Evolutionary conservation across 345 rosid genomes (phyloP).

Genomic region (Turnera subulata): DNA sequence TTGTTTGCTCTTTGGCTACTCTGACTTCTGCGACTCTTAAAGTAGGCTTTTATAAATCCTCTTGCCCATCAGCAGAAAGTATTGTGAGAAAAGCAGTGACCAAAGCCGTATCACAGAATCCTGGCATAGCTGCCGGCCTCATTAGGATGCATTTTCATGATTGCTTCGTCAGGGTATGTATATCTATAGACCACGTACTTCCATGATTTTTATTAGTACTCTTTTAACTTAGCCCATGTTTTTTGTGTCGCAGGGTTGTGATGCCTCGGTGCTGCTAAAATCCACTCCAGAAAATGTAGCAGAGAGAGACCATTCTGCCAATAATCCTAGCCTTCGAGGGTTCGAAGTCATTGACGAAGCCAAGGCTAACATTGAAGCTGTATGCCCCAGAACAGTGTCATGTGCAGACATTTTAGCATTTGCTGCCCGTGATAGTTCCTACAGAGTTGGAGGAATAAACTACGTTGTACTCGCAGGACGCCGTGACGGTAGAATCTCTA

Average conservation of each 20-base stretch:
- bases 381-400: slow-evolving; percentile 11
- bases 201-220: no score
- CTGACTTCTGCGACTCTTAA: slow-evolving; percentile 8
- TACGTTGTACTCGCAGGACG: slow-evolving; percentile 18
- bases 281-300: slow-evolving; percentile 12
- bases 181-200: no score
- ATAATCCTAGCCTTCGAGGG: slow-evolving; percentile 15
- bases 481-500: slow-evolving; percentile 9
- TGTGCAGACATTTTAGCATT: slow-evolving; percentile 16
- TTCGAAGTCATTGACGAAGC: slow-evolving; percentile 21
- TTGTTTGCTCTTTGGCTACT: no score
- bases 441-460: slow-evolving; percentile 10
- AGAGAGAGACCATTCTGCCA: slow-evolving; percentile 19
- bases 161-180: slow-evolving; percentile 22
- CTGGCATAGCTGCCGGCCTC: slow-evolving; percentile 14
- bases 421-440: slow-evolving; percentile 13
- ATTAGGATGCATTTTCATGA: slow-evolving; percentile 27
- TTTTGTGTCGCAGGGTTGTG: slow-evolving; percentile 31
- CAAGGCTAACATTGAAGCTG: slow-evolving; percentile 1
- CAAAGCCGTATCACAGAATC: slow-evolving; percentile 14
- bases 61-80: slow-evolving; percentile 18
- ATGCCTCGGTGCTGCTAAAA: slow-evolving; percentile 21
- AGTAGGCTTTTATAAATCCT: slow-evolving; percentile 15
- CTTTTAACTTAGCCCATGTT: no score
- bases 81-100: slow-evolving; percentile 13